Percentiles rank a stretch among this genome's conserved stretches.
phyloP scores from a whole-genome alignment of 805 yeast species.

The Saccharomycodes ludwigii region DNA sequence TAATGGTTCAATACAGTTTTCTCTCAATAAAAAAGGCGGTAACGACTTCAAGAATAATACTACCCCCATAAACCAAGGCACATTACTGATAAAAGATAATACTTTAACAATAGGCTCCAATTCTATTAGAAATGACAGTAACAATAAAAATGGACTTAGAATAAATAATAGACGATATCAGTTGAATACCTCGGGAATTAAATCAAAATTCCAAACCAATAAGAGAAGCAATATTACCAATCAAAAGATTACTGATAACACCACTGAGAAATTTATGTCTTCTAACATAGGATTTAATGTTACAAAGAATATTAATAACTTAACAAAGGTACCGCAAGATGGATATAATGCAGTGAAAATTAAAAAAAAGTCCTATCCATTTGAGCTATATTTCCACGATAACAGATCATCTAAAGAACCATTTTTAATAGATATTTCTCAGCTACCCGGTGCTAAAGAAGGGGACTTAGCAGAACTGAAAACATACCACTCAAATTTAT shows the following conservation, averaged over 20 bases:
- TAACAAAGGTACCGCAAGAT: neutral
- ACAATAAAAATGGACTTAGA: conserved; percentile 1
- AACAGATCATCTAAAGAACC: conserved; percentile 41
- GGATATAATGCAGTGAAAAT: neutral
- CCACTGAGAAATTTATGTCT: neutral
- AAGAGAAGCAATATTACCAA: neutral
- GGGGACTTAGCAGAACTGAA: conserved; percentile 70
- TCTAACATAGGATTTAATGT: neutral
- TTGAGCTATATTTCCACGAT: conserved; percentile 46
- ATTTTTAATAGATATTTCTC: conserved; percentile 47
- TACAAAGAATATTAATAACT: neutral
- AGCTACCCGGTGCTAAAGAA: conserved; percentile 50
- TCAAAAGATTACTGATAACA: neutral
- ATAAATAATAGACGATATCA: conserved; percentile 1
- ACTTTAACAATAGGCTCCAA: too few species aligned
- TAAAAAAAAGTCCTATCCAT: conserved; percentile 9
- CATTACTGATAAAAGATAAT: too few species aligned
- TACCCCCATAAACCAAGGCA: too few species aligned
- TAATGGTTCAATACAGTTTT: too few species aligned
- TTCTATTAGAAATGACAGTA: neutral
- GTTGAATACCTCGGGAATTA: conserved; percentile 4
- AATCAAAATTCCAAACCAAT: conserved; percentile 1
- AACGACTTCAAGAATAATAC: too few species aligned
- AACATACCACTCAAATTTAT: conserved; percentile 34
- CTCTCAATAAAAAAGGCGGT: too few species aligned